Base-by-base conservation (phyloP, 1,284 basidiomycete genomes). In the Meripilus lineatus region DNA sequence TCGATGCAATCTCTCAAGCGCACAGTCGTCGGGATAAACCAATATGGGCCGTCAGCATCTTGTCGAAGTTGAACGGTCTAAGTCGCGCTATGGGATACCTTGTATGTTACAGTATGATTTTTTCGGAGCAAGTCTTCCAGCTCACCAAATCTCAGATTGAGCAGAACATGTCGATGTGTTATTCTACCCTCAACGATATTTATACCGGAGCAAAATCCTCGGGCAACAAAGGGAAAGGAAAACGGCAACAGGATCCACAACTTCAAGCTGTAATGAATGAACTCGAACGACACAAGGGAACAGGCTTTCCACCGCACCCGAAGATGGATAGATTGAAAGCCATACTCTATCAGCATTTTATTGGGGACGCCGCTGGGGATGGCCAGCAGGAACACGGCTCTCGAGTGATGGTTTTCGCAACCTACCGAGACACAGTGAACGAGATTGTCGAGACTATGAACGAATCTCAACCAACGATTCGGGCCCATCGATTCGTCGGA, bases 401-500 rank as follows among this genome's bases (percentile, higher is more conserved):
- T 0, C 77, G 86, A 48, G 89, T 86, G n/a, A 99, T 99, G 89
- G 89, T 99, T 1, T 99, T 99, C 59, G 90, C 89, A 47, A 86
- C 87, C 4, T 94, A 81, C 60, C 76, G 96, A 38, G 84, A 90
- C 45, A 88, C 86, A 41, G 92, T 99, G 3, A 85, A 93, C 42
- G 93, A 99, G 66, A 81, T 99, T 41, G 91, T 96, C 14, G 78
- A 82, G 44, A 71, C 80, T 45, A 66, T 94, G 50, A 86, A 85
- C 57, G 69, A 73, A 46, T 83, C 91, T 49, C 67, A 71, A 7
- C 89, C 86, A 1, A 63, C 93, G 42, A 78, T 95, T 52, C 79
- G 80, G 24, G 88, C 89, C 10, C 80, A 79, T 17, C 80, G 77
- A 40, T 98, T 99, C 61, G 86, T 99, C 42, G 96, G 96, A 0